Conservation (phyloP, 1,284 basidiomycete genomes). For the Cronartium quercuum region DNA sequence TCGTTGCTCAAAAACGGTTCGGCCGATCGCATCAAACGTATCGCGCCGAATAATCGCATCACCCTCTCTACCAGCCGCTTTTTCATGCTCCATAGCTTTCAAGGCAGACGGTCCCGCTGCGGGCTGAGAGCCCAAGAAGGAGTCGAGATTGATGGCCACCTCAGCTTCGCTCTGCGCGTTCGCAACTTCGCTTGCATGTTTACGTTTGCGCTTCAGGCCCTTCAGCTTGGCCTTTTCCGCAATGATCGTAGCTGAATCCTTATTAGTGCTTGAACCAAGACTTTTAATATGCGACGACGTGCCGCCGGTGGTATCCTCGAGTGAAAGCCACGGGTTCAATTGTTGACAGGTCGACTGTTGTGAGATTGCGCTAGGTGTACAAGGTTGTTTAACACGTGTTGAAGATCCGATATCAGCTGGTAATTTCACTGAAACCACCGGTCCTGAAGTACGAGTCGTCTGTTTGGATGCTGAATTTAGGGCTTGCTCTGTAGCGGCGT, state of each 20-base stretch:
- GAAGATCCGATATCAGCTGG: background rate
- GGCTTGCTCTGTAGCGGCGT: background rate
- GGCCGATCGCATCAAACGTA: slow-evolving; percentile 50
- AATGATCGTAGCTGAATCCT: background rate
- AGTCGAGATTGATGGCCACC: slow-evolving; percentile 15
- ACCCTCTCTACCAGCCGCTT: background rate
- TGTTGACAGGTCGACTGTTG: background rate
- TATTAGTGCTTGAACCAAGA: background rate
- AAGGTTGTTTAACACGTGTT: background rate
- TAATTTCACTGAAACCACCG: background rate
- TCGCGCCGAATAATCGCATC: slow-evolving; percentile 48
- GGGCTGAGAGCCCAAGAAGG: background rate
- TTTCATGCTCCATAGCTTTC: slow-evolving; percentile 15
- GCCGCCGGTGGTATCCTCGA: slow-evolving; percentile 3
- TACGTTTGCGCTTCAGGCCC: slow-evolving; percentile 16
- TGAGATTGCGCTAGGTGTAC: background rate
- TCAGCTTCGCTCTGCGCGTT: slow-evolving; percentile 10
- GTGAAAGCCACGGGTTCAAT: slow-evolving; percentile 16
- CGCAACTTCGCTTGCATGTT: slow-evolving; percentile 3
- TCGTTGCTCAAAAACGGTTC: slow-evolving; percentile 69
- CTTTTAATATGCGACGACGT: slow-evolving; percentile 19
- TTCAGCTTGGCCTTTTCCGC: slow-evolving; percentile 34
- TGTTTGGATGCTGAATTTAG: background rate
- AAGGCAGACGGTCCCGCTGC: slow-evolving; percentile 1
- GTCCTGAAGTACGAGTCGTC: slow-evolving; percentile 15